These are phyloP conservation scores for Tylopilus sp. DNA, from an alignment of 1,284 basidiomycete species.

Conservation along the genomic window DNA sequence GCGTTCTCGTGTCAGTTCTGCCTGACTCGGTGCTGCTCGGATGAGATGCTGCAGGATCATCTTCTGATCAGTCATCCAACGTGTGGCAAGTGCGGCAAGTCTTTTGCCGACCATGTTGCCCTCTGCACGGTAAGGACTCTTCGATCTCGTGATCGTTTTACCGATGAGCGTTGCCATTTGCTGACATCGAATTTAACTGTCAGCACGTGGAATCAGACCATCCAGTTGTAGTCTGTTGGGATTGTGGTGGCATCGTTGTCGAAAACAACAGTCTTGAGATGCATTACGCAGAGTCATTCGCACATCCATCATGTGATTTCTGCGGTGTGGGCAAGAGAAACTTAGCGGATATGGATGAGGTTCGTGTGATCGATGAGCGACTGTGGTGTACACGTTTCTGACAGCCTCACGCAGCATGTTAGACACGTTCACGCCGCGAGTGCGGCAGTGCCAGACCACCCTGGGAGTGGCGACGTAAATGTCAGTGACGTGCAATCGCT, in stretches of 20 bases:
- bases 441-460: constrained; percentile 7
- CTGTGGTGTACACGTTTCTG: constrained; percentile 1
- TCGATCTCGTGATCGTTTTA: neutral
- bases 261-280: constrained; percentile 19
- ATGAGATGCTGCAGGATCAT: constrained; percentile 29
- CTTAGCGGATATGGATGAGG: constrained; percentile 20
- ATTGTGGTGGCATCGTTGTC: constrained; percentile 27
- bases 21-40: constrained; percentile 21
- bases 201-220: constrained; percentile 27
- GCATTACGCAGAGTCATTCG: constrained; percentile 28
- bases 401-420: constrained; percentile 21
- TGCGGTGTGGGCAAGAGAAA: constrained; percentile 23
- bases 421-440: constrained; percentile 11
- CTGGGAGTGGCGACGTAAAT: neutral
- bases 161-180: neutral
- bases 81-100: constrained; percentile 21
- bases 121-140: constrained; percentile 24
- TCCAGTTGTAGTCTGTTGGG: constrained; percentile 30
- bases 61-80: constrained; percentile 22
- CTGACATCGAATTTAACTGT: neutral
- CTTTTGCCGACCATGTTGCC: constrained; percentile 21
- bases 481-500: constrained; percentile 4
- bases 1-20: constrained; percentile 22
- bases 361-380: constrained; percentile 9
- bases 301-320: constrained; percentile 23